Base-by-base conservation (phyloP, 768 basidiomycete genomes). In the Leccinum disarticulatum region DNA sequence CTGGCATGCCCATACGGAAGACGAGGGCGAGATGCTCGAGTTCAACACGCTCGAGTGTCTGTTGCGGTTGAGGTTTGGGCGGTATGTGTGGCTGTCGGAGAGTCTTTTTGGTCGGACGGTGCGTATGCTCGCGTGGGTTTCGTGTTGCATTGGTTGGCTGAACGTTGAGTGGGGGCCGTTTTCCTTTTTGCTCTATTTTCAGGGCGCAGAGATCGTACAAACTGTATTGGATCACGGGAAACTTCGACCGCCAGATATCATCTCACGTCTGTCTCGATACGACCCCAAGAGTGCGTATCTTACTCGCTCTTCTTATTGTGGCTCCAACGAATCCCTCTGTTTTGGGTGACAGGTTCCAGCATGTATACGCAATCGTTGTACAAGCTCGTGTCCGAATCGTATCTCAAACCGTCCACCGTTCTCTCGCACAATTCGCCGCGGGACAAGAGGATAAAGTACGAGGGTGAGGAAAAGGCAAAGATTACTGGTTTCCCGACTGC, bases 11-110 rank as follows among this genome's bases (percentile, higher is more conserved):
- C 81, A 82, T 41, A 81, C 81, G 6, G 86, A 87, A 9, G 85
- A 86, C n/a, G 87, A 86, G 46, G 85, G 83, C 6, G 90, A 89
- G 62, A 82, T 90, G 58, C 79, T 91, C 52, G 94, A 97, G 71
- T 78, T 96, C 62, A 93, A 94, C 67, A 76, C 85, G 14, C 84
- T 89, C 56, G 93, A 94, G 69, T 95, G 94, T 70, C 78, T 97
- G 36, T 77, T 86, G 75, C 80, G 95, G 57, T 67, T 93, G 70
- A 77, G 94, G 64, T 96, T 93, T 72, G 95, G 94, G 27, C 83
- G 82, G 60, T 94, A 90, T 66, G 82, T 93, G 25, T 87, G 84
- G 78, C 79, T 88, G 48, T 86, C 93, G 8, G 85, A 86, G 63
- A 77, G 86, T 56, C 70, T 87, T 51, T 88, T 89, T 60, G 94